Percentiles rank a stretch among this genome's conserved stretches.
These are phyloP conservation scores for Canavalia gladiata DNA, from an alignment of 306 rosid genomes.

Conservation along the genomic window DNA sequence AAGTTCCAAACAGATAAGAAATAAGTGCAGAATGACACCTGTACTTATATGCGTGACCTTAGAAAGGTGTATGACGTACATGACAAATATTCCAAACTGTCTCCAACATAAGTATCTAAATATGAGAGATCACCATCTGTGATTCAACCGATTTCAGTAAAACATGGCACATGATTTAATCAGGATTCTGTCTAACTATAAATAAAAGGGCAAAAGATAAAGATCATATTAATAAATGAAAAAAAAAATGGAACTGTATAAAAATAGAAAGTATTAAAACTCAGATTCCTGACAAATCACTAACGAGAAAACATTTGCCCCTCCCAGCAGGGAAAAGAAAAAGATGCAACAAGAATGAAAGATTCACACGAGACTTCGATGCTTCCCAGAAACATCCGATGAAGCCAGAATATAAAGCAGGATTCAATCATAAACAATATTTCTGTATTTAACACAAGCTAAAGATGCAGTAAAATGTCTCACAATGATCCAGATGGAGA, in stretches of 20 bases:
- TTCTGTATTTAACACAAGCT: conserved; percentile 13
- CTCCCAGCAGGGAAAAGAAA: conserved; percentile 3
- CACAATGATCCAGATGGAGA: neutral
- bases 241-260: conserved; percentile 19
- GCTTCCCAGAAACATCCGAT: conserved; percentile 25
- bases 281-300: conserved; percentile 9
- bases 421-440: conserved; percentile 14
- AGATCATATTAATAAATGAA: conserved; percentile 24
- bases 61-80: conserved; percentile 83
- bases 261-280: conserved; percentile 23
- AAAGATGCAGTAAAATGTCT: neutral
- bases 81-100: conserved; percentile 89
- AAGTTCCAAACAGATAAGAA: conserved; percentile 63
- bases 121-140: conserved; percentile 79
- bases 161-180: conserved; percentile 54
- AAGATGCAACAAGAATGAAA: conserved; percentile 23
- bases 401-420: conserved; percentile 29
- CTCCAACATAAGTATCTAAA: conserved; percentile 84
- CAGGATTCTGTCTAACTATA: conserved; percentile 55
- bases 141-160: conserved; percentile 68
- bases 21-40: conserved; percentile 94
- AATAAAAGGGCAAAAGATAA: conserved; percentile 41
- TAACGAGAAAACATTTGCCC: conserved; percentile 24
- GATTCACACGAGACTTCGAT: conserved; percentile 14
- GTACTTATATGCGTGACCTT: conserved; percentile 84